Percentiles rank a stretch among this genome's conserved stretches.
Evolutionary conservation across 139 green algal species (phyloP).

Genomic region (Volvox reticuliferus): DNA sequence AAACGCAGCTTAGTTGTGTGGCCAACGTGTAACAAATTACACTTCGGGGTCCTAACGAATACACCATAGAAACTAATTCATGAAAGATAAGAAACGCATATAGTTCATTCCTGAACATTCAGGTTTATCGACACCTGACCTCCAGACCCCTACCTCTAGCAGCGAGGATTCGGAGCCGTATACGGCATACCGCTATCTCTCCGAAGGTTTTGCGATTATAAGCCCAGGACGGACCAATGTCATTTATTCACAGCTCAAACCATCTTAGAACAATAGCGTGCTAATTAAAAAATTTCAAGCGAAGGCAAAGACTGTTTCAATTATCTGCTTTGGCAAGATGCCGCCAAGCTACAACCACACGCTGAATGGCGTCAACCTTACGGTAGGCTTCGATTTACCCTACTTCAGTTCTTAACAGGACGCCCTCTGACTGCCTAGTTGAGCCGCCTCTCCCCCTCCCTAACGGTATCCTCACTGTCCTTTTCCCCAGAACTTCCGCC

Average conservation of each 20-base stretch:
- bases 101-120: too few relatives aligned
- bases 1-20: too few relatives aligned
- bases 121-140: too few relatives aligned
- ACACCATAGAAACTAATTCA: too few relatives aligned
- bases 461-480: background rate
- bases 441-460: slow-evolving; percentile 30
- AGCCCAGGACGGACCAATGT: background rate
- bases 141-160: background rate
- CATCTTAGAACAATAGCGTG: background rate
- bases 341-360: slow-evolving; percentile 40
- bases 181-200: background rate
- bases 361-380: slow-evolving; percentile 48
- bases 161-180: background rate
- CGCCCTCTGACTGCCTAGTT: background rate
- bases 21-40: too few relatives aligned
- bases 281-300: background rate
- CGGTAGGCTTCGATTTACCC: slow-evolving; percentile 12
- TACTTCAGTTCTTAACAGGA: too few relatives aligned
- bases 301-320: background rate
- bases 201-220: slow-evolving; percentile 34
- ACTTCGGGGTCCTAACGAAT: too few relatives aligned
- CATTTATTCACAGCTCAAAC: background rate
- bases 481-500: slow-evolving; percentile 49
- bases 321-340: background rate
- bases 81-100: too few relatives aligned